These are phyloP conservation scores for Knoxia roxburghii DNA, from an alignment of 257 asterid species.

Conservation along the genomic window DNA sequence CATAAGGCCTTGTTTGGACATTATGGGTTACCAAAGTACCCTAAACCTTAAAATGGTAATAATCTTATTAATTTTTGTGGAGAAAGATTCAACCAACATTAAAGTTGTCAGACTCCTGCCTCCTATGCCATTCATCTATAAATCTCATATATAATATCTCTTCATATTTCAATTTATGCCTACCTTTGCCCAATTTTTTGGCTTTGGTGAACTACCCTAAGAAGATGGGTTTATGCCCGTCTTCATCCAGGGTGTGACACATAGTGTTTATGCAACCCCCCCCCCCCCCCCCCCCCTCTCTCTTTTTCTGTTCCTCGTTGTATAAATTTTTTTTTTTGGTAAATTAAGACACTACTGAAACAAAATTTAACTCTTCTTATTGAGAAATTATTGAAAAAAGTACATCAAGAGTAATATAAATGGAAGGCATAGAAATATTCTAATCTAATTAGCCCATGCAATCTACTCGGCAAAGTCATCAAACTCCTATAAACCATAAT, in stretches of 20 bases:
- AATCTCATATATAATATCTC: not conserved
- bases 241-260: not conserved
- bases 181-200: constrained; percentile 14
- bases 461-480: no score
- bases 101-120: constrained; percentile 16
- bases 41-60: constrained; percentile 11
- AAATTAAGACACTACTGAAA: no score
- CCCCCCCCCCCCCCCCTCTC: no score
- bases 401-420: no score
- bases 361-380: no score
- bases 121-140: constrained; percentile 13
- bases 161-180: not conserved
- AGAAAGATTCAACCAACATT: constrained; percentile 21
- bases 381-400: no score
- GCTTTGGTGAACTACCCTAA: constrained; percentile 17
- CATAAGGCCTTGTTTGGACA: constrained; percentile 19
- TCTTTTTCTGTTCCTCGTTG: no score
- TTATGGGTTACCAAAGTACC: constrained; percentile 12
- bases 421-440: no score
- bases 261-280: not conserved
- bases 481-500: no score
- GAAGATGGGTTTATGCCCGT: constrained; percentile 15
- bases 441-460: no score
- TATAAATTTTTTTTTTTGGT: no score
- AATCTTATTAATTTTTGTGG: constrained; percentile 20